Base-by-base conservation (phyloP, 2,329 filamentous ascomycete species). In the Sphaerulina vaccinii region DNA sequence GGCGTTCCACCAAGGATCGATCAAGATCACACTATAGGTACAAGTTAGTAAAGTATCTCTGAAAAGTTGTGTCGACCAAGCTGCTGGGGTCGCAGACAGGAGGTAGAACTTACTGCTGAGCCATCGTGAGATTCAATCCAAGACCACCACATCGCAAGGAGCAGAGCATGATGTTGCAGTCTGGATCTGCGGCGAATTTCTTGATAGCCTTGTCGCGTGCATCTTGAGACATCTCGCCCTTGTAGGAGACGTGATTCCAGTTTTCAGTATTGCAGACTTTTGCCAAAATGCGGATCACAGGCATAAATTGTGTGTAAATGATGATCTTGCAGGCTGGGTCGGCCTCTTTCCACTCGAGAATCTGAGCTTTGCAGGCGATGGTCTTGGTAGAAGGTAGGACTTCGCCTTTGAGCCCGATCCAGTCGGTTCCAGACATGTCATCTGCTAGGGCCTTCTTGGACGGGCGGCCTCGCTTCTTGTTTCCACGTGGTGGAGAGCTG, bases 61-160 rank as follows among this genome's bases (percentile, higher is more conserved):
- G n/a, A n/a, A n/a, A n/a, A n/a, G n/a, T n/a, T n/a, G n/a, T n/a
- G n/a, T n/a, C n/a, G n/a, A n/a, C n/a, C n/a, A n/a, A n/a, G n/a
- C n/a, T n/a, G n/a, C n/a, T n/a, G n/a, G n/a, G n/a, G n/a, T n/a
- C n/a, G n/a, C n/a, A n/a, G n/a, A n/a, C n/a, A n/a, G n/a, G n/a
- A n/a, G n/a, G n/a, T n/a, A n/a, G n/a, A 16, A 46, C 40, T 33
- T 40, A 46, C 40, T 40, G 36, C 13, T 36, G 70, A 0, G 83
- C 83, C 65, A 77, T 77, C 0, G 80, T 83, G 9, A 86, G 68
- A 58, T 86, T 84, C 18, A 86, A 72, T 0, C 79, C 78, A 45
- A 73, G 67, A 2, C 82, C 82, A 24, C 83, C 83, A 18, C 76
- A 79, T 45, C 76, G 79, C 1, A 85, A 68, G 0, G 78, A 79